Base-by-base conservation (phyloP, 163 green algal genomes). In the Picocystis sp. region DNA sequence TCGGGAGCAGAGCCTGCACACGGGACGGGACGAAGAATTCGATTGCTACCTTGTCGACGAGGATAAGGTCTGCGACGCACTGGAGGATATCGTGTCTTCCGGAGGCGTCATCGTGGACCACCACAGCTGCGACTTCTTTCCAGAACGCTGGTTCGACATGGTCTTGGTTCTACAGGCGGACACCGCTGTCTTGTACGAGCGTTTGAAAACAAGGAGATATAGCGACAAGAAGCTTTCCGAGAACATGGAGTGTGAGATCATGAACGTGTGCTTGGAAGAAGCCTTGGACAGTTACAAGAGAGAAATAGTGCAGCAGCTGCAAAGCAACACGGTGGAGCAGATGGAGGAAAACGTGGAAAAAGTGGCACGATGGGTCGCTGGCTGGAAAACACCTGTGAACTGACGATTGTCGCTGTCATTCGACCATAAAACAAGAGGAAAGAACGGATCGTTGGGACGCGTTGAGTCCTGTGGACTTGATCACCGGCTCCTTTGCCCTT, bases 231-330 rank as follows among this genome's bases (percentile, higher is more conserved):
- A 97, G 62, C 71, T 98, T 2, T 60, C 66, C n/a, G 84, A 94
- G 45, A 98, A 98, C 60, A 77, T 98, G 50, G 63, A 96, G 70
- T 97, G 89, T 53, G 89, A 98, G 47, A 97, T 98, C 60, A 97
- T 98, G 87, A 80, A 94, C 64, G 81, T 93, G 21, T 66, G 94
- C 23, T 62, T 84, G 29, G 81, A 97, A 48, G 89, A 96, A 63
- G 89, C 89, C 1, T 61, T 56, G 2, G 86, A 94, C 19, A 86
- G 74, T 57, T 98, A 96, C 72, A 75, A 75, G 51, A 45, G 79
- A 38, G 80, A 92, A 35, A 82, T 95, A 52, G 80, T 98, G 2
- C 70, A 84, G 25, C 53, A 81, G 8, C 55, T 94, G 52, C 63
- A 58, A 19, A 92, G 74, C 64, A 84, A 94, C 66, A 86, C 74